Base-by-base conservation (phyloP, 371 early-diverging fungal genomes). In the Mucor plumbeus region DNA sequence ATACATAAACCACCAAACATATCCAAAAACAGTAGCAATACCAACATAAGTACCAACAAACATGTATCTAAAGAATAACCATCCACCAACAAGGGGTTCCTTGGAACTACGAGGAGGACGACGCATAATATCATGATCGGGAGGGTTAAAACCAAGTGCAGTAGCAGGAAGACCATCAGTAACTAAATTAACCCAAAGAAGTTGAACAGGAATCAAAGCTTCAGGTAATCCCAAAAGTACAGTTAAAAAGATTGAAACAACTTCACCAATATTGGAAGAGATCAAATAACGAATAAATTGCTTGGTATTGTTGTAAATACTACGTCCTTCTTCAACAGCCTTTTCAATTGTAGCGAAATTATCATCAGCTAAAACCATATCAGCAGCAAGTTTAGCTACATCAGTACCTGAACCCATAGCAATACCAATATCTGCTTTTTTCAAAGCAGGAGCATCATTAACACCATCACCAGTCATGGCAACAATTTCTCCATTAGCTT, bases 391-490 rank as follows among this genome's bases (percentile, higher is more conserved):
- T 83, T 97, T 99, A 63, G 98, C 97, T 50, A 99, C 98, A 75
- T 99, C 99, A 3, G 99, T 97, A 68, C 99, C 99, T 13, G 89
- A 83, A 14, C 99, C 99, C 99, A 99, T 98, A 11, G 99, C 96
- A 66, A 98, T 88, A 77, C 99, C 99, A 78, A 99, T 97, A 81
- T 99, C 97, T 39, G 99, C 97, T 78, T 90, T 91, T 79, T 97
- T 97, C 63, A 99, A 81, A 17, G 99, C 98, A 31, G 97, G 97
- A 7, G 98, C 98, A 78, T 99, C 99, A 79, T 99, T 98, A 44
- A 97, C 98, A 84, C 99, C 99, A 76, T 99, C 99, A 63, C 99
- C 99, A 11, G 98, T 98, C 97, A 99, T 97, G 39, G 97, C 99
- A 21, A 97, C 98, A 41, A 99, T 89, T 92, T 93, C 91, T 9